A percentile compares a stretch with the other conserved stretches of the same genome.
phyloP scores from a whole-genome alignment of 1,284 basidiomycete genomes.

The Serendipita sp. region DNA sequence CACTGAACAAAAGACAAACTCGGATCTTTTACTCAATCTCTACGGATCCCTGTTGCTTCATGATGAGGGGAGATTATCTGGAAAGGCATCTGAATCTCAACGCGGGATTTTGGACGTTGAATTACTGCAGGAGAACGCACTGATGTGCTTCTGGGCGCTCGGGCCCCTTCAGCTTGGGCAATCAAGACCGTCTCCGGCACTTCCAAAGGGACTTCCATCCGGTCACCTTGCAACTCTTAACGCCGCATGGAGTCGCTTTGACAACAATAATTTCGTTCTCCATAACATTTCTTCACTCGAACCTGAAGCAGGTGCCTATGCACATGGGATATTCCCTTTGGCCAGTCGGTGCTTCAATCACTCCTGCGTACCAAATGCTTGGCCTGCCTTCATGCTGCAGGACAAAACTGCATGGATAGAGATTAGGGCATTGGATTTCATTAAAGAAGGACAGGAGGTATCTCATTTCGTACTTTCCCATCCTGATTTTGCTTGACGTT shows the following conservation, averaged over 20 bases:
- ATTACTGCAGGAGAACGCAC: not conserved
- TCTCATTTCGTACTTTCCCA: not conserved
- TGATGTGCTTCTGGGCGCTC: not conserved
- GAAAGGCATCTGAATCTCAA: not conserved
- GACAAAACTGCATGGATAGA: not conserved
- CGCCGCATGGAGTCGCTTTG: not conserved
- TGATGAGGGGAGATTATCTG: not conserved
- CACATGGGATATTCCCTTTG: not conserved
- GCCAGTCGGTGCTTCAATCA: constrained; percentile 3
- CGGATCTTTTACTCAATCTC: not conserved
- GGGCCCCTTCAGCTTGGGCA: not conserved
- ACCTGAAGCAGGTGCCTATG: not conserved
- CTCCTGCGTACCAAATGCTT: constrained; percentile 3
- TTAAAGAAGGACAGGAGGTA: not conserved
- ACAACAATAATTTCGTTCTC: not conserved
- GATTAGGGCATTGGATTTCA: not conserved
- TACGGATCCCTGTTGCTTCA: not conserved
- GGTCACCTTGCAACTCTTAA: not conserved
- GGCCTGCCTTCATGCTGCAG: not conserved
- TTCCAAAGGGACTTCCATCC: not conserved
- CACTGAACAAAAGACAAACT: not conserved
- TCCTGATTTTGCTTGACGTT: not conserved
- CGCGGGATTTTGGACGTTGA: not conserved
- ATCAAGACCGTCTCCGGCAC: not conserved
- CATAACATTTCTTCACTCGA: constrained; percentile 1